Base-by-base conservation (phyloP, 108 stramenopile species). In the Bacterosira constricta region DNA sequence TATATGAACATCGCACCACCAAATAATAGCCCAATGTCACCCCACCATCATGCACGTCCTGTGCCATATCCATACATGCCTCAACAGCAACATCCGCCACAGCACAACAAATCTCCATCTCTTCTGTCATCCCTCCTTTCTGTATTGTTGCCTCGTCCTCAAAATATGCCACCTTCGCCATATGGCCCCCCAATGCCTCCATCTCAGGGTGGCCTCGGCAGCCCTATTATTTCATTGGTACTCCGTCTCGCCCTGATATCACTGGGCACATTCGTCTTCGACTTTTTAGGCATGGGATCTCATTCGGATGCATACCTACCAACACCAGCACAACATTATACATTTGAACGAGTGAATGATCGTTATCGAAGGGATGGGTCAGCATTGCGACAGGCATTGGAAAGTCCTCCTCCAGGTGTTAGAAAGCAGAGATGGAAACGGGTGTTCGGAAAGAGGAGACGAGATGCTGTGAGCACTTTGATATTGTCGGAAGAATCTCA, bases 291-390 rank as follows among this genome's bases (percentile, higher is more conserved):
- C 66, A 32, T 84, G 3, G 77, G 75, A 20, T 61, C 73, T 38
- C 69, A 77, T n/a, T 45, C 82, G 12, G 73, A 76, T 20, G 82
- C 84, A 58, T 86, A 85, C 52, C 46, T 80, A 3, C 75, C 82
- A n/a, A 23, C 69, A 15, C 87, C 91, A 17, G 63, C 71, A 17
- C 91, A 93, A 63, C 89, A 89, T 69, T 92, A 90, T 66, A 77
- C 88, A 12, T 90, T 89, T 77, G 94, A 95, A 77, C 69, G 83
- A 23, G 52, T 95, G 60, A 92, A 95, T 56, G 88, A 95, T 77
- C 82, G 84, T 21, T 92, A 90, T 55, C 38, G 58, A 63, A 75
- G 80, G 66, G 94, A 95, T 75, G 73, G 69, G 6, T 42, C 56
- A 3, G 87, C 89, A 11, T 69, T 90, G 67, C 32, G 51, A 2